Percentiles rank a stretch among this genome's conserved stretches.
phyloP scores from a whole-genome alignment of 345 rosid species.

The Angophora floribunda region DNA sequence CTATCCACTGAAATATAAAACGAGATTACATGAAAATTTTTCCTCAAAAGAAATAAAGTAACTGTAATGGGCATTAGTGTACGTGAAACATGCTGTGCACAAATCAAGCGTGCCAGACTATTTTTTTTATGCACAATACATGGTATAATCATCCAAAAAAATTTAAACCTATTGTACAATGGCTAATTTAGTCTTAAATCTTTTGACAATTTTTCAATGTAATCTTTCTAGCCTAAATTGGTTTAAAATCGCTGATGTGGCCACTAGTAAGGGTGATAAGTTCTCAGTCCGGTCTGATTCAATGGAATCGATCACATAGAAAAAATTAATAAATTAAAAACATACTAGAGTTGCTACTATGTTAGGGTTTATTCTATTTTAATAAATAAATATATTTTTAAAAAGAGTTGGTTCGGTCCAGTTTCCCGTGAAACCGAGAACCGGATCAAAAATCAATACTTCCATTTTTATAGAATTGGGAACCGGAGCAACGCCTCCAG shows the following conservation, averaged over 20 bases:
- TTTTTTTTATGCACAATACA: not conserved
- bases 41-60: not conserved
- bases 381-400: too few relatives aligned
- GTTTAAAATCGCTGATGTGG: fast-evolving
- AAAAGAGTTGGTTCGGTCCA: too few relatives aligned
- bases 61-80: not conserved
- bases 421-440: too few relatives aligned
- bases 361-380: too few relatives aligned
- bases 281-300: too few relatives aligned
- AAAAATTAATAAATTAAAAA: too few relatives aligned
- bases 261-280: not conserved
- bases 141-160: not conserved
- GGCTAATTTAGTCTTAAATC: not conserved
- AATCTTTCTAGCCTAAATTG: not conserved
- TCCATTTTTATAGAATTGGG: too few relatives aligned
- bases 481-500: too few relatives aligned
- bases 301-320: too few relatives aligned
- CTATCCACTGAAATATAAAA: not conserved
- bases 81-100: not conserved
- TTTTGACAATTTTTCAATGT: not conserved
- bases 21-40: not conserved
- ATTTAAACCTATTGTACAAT: too few relatives aligned
- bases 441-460: too few relatives aligned
- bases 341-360: too few relatives aligned
- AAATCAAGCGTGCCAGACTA: not conserved